These are phyloP conservation scores for Didymella pinodella DNA, from an alignment of 2,329 filamentous ascomycete genomes.

Conservation along the genomic window DNA sequence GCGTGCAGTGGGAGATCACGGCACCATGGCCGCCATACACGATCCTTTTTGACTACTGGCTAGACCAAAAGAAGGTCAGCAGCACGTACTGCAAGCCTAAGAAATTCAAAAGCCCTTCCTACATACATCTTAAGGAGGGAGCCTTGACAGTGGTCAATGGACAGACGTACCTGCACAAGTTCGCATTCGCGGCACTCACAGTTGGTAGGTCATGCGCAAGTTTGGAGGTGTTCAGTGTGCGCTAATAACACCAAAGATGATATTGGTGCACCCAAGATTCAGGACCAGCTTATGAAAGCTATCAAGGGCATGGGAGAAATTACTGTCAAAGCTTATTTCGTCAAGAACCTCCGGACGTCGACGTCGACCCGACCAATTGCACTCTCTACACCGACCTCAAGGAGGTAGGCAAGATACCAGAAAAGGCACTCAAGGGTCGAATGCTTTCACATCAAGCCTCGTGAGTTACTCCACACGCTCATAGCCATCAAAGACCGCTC, in stretches of 20 bases:
- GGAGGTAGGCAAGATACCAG: constrained; percentile 17
- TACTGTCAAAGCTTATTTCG: constrained; percentile 16
- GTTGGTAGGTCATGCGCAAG: constrained; percentile 17
- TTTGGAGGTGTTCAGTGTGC: background rate
- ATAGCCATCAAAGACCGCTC: background rate
- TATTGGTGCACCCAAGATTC: background rate
- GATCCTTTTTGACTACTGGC: constrained; percentile 16
- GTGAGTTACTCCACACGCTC: constrained; percentile 5
- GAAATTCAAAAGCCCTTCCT: background rate
- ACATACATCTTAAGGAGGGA: background rate
- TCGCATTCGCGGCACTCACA: constrained; percentile 32
- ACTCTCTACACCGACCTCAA: background rate
- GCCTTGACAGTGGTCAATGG: background rate
- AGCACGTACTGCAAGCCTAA: background rate
- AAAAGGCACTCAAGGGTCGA: constrained; percentile 35
- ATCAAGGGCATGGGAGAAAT: constrained; percentile 29
- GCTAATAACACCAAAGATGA: constrained; percentile 14
- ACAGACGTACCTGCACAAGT: constrained; percentile 22
- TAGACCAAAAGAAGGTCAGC: constrained; percentile 28
- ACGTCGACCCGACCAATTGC: background rate
- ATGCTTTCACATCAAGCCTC: constrained; percentile 26
- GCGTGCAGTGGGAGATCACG: constrained; percentile 10
- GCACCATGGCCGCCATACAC: constrained; percentile 7
- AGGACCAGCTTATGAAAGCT: constrained; percentile 10
- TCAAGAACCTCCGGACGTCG: constrained; percentile 11